A percentile compares a stretch with the other conserved stretches of the same genome.
phyloP scores from a whole-genome alignment of 306 rosid genomes.

The Parietaria judaica region DNA sequence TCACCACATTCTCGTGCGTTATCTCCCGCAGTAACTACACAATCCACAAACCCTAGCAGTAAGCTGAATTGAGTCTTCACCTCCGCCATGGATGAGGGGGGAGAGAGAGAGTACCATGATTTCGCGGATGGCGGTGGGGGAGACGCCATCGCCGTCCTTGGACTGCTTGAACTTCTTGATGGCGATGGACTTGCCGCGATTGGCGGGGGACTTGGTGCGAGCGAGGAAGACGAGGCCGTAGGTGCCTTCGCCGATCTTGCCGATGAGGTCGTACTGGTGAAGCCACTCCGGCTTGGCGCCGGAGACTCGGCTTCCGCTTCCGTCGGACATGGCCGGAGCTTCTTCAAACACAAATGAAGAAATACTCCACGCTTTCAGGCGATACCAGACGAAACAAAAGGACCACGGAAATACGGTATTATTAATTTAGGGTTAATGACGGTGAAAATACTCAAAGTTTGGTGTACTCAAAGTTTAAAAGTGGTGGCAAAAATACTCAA shows the following conservation, averaged over 20 bases:
- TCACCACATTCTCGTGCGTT: conserved; percentile 83
- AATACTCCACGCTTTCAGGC: too few species aligned
- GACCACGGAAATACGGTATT: too few species aligned
- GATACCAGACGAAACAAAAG: too few species aligned
- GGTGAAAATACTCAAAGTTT: too few species aligned
- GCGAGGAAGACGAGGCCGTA: conserved; percentile 94
- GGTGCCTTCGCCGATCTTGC: conserved; percentile 93
- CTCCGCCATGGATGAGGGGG: too few species aligned
- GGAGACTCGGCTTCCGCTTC: conserved; percentile 28
- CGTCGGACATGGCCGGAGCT: conserved; percentile 57
- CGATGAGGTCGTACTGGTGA: conserved; percentile 86
- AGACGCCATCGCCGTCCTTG: conserved; percentile 91
- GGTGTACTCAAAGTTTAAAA: too few species aligned
- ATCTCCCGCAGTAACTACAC: conserved; percentile 87
- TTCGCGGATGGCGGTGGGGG: conserved; percentile 98
- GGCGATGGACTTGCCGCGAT: conserved; percentile 89
- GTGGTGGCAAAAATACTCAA: too few species aligned
- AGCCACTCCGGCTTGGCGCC: conserved; percentile 91
- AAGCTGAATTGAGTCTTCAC: neutral
- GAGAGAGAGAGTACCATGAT: conserved; percentile 47
- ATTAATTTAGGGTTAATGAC: too few species aligned
- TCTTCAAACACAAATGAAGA: neutral
- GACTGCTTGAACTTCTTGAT: conserved; percentile 95
- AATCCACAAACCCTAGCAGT: conserved; percentile 6
- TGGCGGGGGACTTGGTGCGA: conserved; percentile 38